phyloP scores from a whole-genome alignment of 441 rosid genomes.

The Mallotus repandus region DNA sequence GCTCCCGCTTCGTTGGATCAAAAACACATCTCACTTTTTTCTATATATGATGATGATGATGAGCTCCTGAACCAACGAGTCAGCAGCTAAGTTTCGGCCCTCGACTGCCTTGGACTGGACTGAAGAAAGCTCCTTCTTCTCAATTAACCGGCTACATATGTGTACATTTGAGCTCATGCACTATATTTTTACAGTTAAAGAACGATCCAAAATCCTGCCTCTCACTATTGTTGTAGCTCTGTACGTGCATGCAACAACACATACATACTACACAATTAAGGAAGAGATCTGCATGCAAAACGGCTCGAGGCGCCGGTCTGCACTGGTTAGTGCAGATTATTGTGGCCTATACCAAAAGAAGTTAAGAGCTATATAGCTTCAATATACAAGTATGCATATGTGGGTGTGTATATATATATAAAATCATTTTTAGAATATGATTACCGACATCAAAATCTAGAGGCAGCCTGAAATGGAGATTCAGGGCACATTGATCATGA shows the following conservation, averaged over 20 bases:
- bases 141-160: neutral
- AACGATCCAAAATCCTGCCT: too few species aligned
- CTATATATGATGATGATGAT: conserved; percentile 11
- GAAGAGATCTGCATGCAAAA: too few species aligned
- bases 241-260: too few species aligned
- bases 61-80: conserved; percentile 45
- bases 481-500: neutral
- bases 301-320: too few species aligned
- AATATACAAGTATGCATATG: too few species aligned
- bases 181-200: too few species aligned
- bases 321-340: too few species aligned
- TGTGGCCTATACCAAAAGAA: too few species aligned
- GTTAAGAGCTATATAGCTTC: neutral
- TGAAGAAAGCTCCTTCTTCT: conserved; percentile 41
- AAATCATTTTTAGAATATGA: too few species aligned
- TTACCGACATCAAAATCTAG: conserved; percentile 8
- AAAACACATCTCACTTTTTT: conserved; percentile 25
- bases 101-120: conserved; percentile 39
- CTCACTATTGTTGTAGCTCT: too few species aligned
- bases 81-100: conserved; percentile 38
- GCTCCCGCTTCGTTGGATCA: conserved; percentile 53
- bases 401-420: too few species aligned
- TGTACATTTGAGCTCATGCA: neutral
- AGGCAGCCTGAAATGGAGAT: conserved; percentile 5
- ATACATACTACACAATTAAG: too few species aligned